Conservation (phyloP, 2,329 filamentous ascomycete species). For the Nothomitra cinnamomea region DNA sequence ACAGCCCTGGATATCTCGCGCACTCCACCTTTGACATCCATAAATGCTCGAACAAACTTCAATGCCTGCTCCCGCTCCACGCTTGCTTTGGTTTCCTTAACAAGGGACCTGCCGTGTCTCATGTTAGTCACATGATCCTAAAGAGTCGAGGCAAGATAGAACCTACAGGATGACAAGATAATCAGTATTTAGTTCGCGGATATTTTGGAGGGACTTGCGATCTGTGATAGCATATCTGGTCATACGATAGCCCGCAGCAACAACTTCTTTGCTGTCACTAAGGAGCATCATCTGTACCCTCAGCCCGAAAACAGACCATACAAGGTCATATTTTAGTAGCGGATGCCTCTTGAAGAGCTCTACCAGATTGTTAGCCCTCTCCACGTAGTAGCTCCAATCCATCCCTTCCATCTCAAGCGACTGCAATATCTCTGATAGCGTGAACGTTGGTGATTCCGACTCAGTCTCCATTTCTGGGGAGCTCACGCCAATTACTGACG, state of each 20-base stretch:
- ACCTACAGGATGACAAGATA: constrained; percentile 63
- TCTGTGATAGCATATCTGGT: constrained; percentile 92
- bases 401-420: constrained; percentile 77
- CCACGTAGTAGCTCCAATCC: constrained; percentile 88
- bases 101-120: constrained; percentile 43
- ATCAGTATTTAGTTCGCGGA: constrained; percentile 77
- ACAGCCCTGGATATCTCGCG: constrained; percentile 74
- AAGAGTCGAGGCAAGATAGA: neutral
- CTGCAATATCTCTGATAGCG: constrained; percentile 77
- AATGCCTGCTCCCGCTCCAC: constrained; percentile 93
- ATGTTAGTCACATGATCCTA: neutral
- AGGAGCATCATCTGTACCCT: constrained; percentile 92
- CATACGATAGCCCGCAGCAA: constrained; percentile 85
- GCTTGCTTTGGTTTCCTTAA: constrained; percentile 92
- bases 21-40: constrained; percentile 88
- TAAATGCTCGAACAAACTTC: constrained; percentile 87
- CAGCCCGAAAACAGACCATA: constrained; percentile 87
- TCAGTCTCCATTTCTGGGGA: constrained; percentile 44
- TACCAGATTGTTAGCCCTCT: constrained; percentile 80
- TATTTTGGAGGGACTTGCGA: constrained; percentile 71
- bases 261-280: constrained; percentile 88
- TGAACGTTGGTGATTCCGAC: constrained; percentile 64
- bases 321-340: constrained; percentile 87
- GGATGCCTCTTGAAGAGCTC: constrained; percentile 89
- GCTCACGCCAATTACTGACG: constrained; percentile 29